Base-by-base conservation (phyloP, 257 asterid species). In the Agastache rugosa region DNA sequence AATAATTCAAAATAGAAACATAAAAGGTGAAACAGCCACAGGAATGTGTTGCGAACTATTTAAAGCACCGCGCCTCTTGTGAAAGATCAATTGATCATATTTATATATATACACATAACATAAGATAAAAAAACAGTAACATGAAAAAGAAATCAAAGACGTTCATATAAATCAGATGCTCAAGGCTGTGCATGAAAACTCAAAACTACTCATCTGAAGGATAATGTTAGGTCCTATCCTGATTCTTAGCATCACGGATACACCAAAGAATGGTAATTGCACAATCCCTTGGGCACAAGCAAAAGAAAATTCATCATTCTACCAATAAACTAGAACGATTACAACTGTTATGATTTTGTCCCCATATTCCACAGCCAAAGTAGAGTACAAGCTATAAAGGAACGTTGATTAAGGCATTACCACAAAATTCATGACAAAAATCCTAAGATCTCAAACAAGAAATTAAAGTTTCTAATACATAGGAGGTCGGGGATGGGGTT, bases 221-320 rank as follows among this genome's bases (percentile, higher is more conserved):
- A 42, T 55, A 29, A 17, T 25, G 27, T 42, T 41, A 65, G 56
- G 35, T 16, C n/a, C 44, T 54, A 63, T 63, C 67, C 41, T 29
- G 78, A 73, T 66, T 61, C 65, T 73, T 25, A 69, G 74, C 56
- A 16, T 44, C 67, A 12, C 1, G 42, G 71, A 61, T 31, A 47
- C 20, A 17, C 20, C 75, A 19, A 67, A 54, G 5, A 54, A 74
- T 59, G 35, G 54, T 19, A 48, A 14, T 19, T 63, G 34, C 53
- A 78, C 35, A 60, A 59, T 34, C 66, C 77, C 39, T 37, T 35
- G 12, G 31, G n/a, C 23, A 48, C 20, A 63, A 47, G 23, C 16
- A 55, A 73, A 23, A 77, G 56, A 23, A 44, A 44, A 7, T 65
- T 45, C 54, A 42, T 20, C 20, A 64, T 44, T 20, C 11, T 44